Evolutionary conservation across 768 basidiomycete species (phyloP), one percentile per base, ranked within the genome.

Genomic region (Suillus bovinus): DNA sequence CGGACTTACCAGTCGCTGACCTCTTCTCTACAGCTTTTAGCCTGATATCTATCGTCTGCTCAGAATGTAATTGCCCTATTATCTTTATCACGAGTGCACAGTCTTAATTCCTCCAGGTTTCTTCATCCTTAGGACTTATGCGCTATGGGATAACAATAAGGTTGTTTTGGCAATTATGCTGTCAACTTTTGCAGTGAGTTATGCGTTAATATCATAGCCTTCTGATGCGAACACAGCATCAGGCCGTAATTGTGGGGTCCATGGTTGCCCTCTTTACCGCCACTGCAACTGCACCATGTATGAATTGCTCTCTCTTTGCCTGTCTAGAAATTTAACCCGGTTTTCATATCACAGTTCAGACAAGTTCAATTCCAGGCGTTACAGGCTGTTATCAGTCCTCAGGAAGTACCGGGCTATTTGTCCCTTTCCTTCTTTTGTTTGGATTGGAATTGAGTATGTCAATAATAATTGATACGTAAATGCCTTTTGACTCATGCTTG

Each of bases 371-470:
- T 46, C 22, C 22, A 46, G 44, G 44, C 13, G 14, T 46, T 13
- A 46, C 44, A 24, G 44, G 44, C 44, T 24, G 44, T 46, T 46
- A 46, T 46, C 44, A 46, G 44, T 46, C 44, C 22, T 24, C 22
- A 24, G 44, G 34, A 41, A 47, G 55, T 14, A 14, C 16, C 7
- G 22, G 14, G 7, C 38, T 62, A 31, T 50, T 59, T 59, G 31
- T 62, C 13, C 56, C 61, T 36, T 62, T 59, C 22, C 41, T 38
- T 46, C n/a, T 62, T 42, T 27, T 62, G 33, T 24, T 62, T 14
- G 61, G 33, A 44, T 50, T 62, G 14, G 61, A 62, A 33, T 33
- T 62, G 2, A 58, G 61, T 62, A 20, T 14, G 61, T 46, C 38
- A 7, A 11, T 11, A 31, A 34, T 5, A 20, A 13, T 38, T 20